Base-by-base conservation (phyloP, 2,329 filamentous ascomycete species). In the Daldinia eschscholtzii region DNA sequence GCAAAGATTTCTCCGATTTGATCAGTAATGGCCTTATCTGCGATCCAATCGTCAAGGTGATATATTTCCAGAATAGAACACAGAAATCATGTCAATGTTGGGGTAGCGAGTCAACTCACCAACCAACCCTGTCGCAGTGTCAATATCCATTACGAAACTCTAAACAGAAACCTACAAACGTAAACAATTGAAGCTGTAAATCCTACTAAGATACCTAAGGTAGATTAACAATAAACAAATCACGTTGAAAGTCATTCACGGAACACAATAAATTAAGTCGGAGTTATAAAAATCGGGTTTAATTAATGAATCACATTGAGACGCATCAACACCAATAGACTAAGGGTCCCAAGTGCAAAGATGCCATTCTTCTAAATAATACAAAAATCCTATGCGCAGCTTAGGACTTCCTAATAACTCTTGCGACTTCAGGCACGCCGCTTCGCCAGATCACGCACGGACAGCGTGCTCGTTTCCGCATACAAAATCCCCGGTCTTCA, bases 311-410 rank as follows among this genome's bases (percentile, higher is more conserved):
- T 46, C 60, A 57, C 42, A 50, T 30, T 57, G 15, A 50, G 26
- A 33, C 12, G 53, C 18, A 33, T 18, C 23, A 48, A 13, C n/a
- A 13, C 23, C 6, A 50, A 26, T 35, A 20, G 23, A 57, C 48
- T n/a, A 6, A 20, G 18, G 15, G 30, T 57, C 52, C n/a, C 46
- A 50, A 62, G 37, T 53, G 59, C 59, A 52, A 56, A 65, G 35
- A 64, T 70, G 39, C 60, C 67, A 70, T 70, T 70, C 66, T 65
- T 61, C 57, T 65, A 39, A 61, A 18, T 64, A 67, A 39, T 70
- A 70, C 64, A 67, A 70, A 42, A 55, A 67, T 64, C 67, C 53
- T 64, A 69, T 64, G 60, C 63, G 53, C 41, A 58, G 10, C 37
- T 37, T 53, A 39, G 53, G 41, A 56, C 35, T 42, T 37, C 33